phyloP scores from a whole-genome alignment of 495 filamentous ascomycete genomes.

The Chlorociboria aeruginascens region DNA sequence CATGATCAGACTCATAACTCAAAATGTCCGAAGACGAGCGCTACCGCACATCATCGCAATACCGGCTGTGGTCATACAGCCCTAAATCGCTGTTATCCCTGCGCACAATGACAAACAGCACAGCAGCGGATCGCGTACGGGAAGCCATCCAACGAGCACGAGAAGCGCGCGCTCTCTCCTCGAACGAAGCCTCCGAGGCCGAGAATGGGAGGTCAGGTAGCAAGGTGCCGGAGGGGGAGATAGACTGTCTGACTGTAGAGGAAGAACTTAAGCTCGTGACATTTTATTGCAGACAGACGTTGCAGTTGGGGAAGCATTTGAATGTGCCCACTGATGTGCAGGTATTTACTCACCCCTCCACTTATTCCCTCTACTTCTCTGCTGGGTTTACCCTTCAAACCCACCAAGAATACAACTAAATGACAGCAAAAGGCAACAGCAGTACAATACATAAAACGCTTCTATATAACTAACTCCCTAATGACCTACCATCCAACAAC shows the following conservation, averaged over 20 bases:
- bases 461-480: slow-evolving; percentile 86
- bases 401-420: neutral
- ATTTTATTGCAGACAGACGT: slow-evolving; percentile 62
- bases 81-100: slow-evolving; percentile 53
- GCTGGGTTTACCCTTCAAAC: no score
- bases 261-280: slow-evolving; percentile 76
- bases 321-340: slow-evolving; percentile 70
- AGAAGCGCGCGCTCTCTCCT: slow-evolving; percentile 24
- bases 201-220: slow-evolving; percentile 11
- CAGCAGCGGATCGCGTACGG: slow-evolving; percentile 60
- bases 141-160: slow-evolving; percentile 40
- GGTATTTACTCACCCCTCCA: slow-evolving; percentile 28
- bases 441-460: slow-evolving; percentile 81
- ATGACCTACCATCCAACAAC: slow-evolving; percentile 89
- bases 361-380: neutral
- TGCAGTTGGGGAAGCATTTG: slow-evolving; percentile 65
- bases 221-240: slow-evolving; percentile 29
- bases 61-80: slow-evolving; percentile 86
- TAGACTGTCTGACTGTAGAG: slow-evolving; percentile 65
- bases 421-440: slow-evolving; percentile 57
- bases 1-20: neutral
- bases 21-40: slow-evolving; percentile 72
- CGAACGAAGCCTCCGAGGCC: slow-evolving; percentile 22
- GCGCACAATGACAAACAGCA: slow-evolving; percentile 62
- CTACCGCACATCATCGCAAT: slow-evolving; percentile 88